These are phyloP conservation scores for Combretum micranthum DNA, from an alignment of 345 rosid species.

Conservation along the genomic window DNA sequence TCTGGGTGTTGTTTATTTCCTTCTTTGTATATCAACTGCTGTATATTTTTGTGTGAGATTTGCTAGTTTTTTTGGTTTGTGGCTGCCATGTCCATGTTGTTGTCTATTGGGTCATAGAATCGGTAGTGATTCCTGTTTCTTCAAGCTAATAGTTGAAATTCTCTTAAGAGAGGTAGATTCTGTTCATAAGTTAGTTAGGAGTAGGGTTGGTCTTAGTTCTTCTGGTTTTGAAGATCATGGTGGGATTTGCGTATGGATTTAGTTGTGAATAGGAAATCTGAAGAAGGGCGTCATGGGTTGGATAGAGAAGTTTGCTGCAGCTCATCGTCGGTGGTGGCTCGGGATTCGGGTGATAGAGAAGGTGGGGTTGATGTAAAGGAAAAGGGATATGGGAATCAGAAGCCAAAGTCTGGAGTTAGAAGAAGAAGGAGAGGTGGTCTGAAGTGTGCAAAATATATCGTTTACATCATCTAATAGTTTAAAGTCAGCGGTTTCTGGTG, in stretches of 20 bases:
- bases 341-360: constrained; percentile 25
- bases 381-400: constrained; percentile 37
- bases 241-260: constrained; percentile 7
- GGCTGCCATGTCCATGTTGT: constrained; percentile 58
- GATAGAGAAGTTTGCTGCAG: constrained; percentile 21
- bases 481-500: constrained; percentile 18
- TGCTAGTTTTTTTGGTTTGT: constrained; percentile 28
- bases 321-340: constrained; percentile 20
- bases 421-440: constrained; percentile 34
- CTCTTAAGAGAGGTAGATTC: constrained; percentile 39
- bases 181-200: constrained; percentile 38
- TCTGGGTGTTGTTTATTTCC: constrained; percentile 50
- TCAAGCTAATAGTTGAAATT: constrained; percentile 39
- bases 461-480: constrained; percentile 8
- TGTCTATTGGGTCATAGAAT: constrained; percentile 40
- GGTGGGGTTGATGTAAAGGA: constrained; percentile 37
- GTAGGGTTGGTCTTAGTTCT: constrained; percentile 33
- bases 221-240: constrained; percentile 26
- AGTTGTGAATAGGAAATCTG: constrained; percentile 11
- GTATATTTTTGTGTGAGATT: constrained; percentile 43
- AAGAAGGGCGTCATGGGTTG: constrained; percentile 14
- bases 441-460: constrained; percentile 25
- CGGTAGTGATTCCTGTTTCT: constrained; percentile 31
- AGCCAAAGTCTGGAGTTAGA: constrained; percentile 30
- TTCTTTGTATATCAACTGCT: constrained; percentile 50